Evolutionary conservation across 129 eudicot species (phyloP), one percentile per base, ranked within the genome.

Genomic region (Dittrichia graveolens): DNA sequence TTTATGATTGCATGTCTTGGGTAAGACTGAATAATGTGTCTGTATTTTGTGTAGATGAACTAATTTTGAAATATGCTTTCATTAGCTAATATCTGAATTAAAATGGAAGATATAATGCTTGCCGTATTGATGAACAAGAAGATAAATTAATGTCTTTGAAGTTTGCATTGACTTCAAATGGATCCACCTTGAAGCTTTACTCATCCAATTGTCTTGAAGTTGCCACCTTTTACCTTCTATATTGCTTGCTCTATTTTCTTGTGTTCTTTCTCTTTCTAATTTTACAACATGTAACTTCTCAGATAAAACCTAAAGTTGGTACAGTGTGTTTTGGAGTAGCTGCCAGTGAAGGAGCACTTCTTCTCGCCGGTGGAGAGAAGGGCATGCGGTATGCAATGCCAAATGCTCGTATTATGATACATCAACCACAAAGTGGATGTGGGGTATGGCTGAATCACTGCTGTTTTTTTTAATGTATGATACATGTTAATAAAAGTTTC

Each of bases 1-100:
- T 94, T 34, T 94, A 90, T 79, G 98, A 94, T 73, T 94, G 98
- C 91, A 94, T 94, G 98, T 94, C 98, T 39, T 90, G 98, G 98
- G 97, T 93, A 87, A 85, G 96, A 72, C 53, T 73, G 61, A 37
- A 42, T 56, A 41, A 19, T 7, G 5, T 15, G 48, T 75, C 70
- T 12, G 24, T 37, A 66, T 16, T 48, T 55, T 5, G 11, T 24
- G 6, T 76, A 8, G 6, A 3, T 76, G 69, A 76, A 46, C 43
- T 39, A 16, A n/a, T 45, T 47, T 2, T 9, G 40, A 39, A 59
- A 15, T 41, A 18, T 14, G 48, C 65, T 1, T n/a, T 64, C 31
- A 45, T 59, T 38, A 60, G 65, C 19, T 13, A 60, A 38, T 58
- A 7, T 14, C 15, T 31, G n/a, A 72, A 72, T 43, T 24, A 24